Base-by-base conservation (phyloP, 345 rosid genomes). In the Bruguiera sexangula region DNA sequence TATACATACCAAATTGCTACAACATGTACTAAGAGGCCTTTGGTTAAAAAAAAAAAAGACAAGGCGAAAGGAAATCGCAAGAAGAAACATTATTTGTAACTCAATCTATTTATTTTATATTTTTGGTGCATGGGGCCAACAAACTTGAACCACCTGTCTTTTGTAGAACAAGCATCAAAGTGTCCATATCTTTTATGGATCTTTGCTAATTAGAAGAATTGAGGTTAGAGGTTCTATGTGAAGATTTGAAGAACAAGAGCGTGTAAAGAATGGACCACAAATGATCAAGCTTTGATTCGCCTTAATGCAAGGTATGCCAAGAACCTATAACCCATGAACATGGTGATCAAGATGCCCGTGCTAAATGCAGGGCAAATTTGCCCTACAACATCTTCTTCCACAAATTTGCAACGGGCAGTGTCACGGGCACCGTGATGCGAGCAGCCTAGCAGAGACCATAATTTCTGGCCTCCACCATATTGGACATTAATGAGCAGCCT, bases 311-410 rank as follows among this genome's bases (percentile, higher is more conserved):
- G 81, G 71, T 93, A 93, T 8, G 97, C 97, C 78, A 93, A 36
- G 31, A 89, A 55, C 67, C 98, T 80, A 66, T 89, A 93, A 51
- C 96, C 98, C 53, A 87, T 73, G 61, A 91, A 89, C 98, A 93
- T 93, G 13, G 83, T 52, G 39, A 85, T 16, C 78, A 93, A 51
- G 31, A 68, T 79, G 1, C 87, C 71, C 27, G 84, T 71, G 66
- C 94, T 81, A 27, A 77, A 46, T 61, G 39, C 72, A 0, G 85
- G 82, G n/a, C 83, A 83, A 60, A 91, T 85, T 67, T 89, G 89
- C 62, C 89, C 98, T n/a, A 56, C 43, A 62, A 93, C 72, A 65
- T 93, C 91, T 65, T 91, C 89, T 57, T 85, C 84, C 58, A 93
- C 69, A 21, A 88, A 84, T 69, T 80, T 76, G 78, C 98, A 93